phyloP scores from a whole-genome alignment of 306 rosid species.

The Corylus americana region DNA sequence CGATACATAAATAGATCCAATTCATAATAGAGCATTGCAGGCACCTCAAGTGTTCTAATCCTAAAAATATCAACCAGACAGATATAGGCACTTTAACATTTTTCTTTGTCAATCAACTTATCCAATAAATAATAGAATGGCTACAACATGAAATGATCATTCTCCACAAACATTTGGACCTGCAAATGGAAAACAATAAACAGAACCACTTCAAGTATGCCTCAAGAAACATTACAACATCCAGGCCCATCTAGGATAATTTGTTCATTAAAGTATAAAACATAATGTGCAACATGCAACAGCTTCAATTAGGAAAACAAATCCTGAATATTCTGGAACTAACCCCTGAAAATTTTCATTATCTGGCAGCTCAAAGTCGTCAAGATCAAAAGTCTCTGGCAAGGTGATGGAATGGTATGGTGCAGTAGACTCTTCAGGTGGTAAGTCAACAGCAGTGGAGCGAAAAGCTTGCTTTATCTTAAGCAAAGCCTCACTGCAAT shows the following conservation, averaged over 20 bases:
- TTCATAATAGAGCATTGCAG: neutral
- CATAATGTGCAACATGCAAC: neutral
- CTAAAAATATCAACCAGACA: neutral
- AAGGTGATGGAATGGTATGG: conserved; percentile 98
- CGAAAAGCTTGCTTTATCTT: conserved; percentile 99
- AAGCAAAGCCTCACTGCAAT: conserved; percentile 99
- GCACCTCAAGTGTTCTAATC: neutral
- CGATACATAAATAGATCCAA: neutral
- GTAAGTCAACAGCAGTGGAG: conserved; percentile 95
- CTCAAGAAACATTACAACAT: neutral
- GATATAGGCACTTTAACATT: neutral
- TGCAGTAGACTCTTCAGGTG: conserved; percentile 99
- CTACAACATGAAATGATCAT: neutral
- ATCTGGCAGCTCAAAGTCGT: conserved; percentile 99
- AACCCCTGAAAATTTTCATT: conserved; percentile 89
- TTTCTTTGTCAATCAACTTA: neutral
- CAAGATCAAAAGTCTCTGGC: conserved; percentile 99
- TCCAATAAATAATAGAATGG: neutral
- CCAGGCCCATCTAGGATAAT: neutral
- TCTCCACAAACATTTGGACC: neutral
- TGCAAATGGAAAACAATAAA: neutral
- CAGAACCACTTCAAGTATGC: neutral
- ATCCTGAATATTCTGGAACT: conserved; percentile 39
- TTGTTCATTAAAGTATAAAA: neutral
- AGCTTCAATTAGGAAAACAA: conserved; percentile 19